Evolutionary conservation across 805 yeast genomes (phyloP), one percentile per base, ranked within the genome.

Genomic region (Millerago galiae): DNA sequence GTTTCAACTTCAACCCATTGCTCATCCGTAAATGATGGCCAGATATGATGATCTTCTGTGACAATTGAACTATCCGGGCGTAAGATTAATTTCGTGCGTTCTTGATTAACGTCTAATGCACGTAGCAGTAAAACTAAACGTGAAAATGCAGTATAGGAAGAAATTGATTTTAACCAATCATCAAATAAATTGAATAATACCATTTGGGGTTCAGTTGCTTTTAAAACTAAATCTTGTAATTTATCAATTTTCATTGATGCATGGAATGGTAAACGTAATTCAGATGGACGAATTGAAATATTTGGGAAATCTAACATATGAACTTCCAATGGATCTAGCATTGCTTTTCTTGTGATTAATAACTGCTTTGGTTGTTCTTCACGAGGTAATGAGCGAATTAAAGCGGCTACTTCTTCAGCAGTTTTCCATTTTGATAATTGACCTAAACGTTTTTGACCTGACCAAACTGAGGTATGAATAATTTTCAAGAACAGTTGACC

Each of bases 341-440:
- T 83, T 12, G 95, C 95, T 54, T 85, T 87, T 54, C 98, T 71
- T 0, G 96, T 85, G 9, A 87, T 90, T 57, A 93, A 84, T 46
- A 93, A 67, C 62, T 90, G 96, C 55, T 84, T 84, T 2, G 99
- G 99, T 55, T 89, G 96, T 62, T 93, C 96, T 55, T 91, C 97
- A 42, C 79, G 72, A 1, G 97, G 97, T 41, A 93, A 65, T 0
- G 97, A 86, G 34, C 96, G 72, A 15, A 93, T 75, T 49, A 93
- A 67, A 0, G 95, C 95, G 13, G 96, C 91, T 17, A 88, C 95
- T 62, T 91, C 98, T 63, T 93, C 99, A 0, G 99, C 98, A 2
- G 98, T 81, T 60, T 91, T 93, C 99, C 99, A 93, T 59, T 93
- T 93, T 2, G 98, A 90, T 50, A 93, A 66, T 58, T 93, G 97